Conservation (phyloP, 495 filamentous ascomycete genomes). For the Neurospora sp. region DNA sequence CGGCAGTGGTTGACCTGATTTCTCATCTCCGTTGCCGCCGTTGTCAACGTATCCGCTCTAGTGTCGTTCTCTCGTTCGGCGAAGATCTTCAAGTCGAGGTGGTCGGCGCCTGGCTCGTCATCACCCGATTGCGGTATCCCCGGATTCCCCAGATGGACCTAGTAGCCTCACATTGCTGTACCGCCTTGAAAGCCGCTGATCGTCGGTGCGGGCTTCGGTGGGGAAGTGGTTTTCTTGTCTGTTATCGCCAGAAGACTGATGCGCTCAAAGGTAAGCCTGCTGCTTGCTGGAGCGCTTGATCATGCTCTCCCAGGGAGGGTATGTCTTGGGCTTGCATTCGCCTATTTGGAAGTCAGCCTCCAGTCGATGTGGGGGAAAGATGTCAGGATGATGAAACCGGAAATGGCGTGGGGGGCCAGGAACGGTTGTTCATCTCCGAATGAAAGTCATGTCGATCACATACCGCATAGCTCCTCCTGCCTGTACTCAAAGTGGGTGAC, state of each 20-base stretch:
- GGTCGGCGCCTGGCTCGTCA: background rate
- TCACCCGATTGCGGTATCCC: background rate
- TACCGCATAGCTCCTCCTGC: constrained; percentile 26
- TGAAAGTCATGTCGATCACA: constrained; percentile 3
- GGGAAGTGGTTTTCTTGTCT: background rate
- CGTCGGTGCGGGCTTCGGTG: background rate
- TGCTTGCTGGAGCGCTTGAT: constrained; percentile 28
- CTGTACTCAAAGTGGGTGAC: constrained; percentile 32
- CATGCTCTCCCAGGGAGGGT: constrained; percentile 27
- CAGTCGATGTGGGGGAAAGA: background rate
- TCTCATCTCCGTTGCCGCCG: background rate
- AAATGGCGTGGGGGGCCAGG: background rate
- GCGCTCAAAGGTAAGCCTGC: constrained; percentile 7
- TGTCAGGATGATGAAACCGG: background rate
- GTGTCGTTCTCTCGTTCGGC: background rate
- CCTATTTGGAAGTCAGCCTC: constrained; percentile 15
- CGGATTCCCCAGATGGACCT: background rate
- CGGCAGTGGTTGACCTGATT: background rate
- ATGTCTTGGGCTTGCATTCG: constrained; percentile 27
- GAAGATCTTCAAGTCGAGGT: background rate
- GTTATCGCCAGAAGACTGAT: background rate
- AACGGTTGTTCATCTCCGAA: background rate
- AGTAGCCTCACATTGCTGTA: background rate
- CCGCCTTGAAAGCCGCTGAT: background rate
- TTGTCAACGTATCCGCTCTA: background rate